A percentile compares a stretch with the other conserved stretches of the same genome.
phyloP scores from a whole-genome alignment of 768 basidiomycete genomes.

The Paxillus rubicundulus region DNA sequence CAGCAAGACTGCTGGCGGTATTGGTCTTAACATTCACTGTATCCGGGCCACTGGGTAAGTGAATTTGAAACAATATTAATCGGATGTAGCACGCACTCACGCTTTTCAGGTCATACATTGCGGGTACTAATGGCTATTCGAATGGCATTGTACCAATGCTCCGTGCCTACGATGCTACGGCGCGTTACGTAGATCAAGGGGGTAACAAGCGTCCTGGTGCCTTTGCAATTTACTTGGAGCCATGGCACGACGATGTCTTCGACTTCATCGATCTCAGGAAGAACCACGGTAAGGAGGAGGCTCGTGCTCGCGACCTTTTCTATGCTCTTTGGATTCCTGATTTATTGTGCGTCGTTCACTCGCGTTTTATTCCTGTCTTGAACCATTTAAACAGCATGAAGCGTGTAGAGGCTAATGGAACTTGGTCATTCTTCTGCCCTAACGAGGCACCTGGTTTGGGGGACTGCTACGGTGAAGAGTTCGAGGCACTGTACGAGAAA shows the following conservation, averaged over 20 bases:
- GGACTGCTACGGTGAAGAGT: constrained; percentile 88
- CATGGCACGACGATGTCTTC: constrained; percentile 97
- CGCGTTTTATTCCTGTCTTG: not conserved
- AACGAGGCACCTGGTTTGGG: constrained; percentile 89
- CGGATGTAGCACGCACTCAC: not conserved
- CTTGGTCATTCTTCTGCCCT: constrained; percentile 98
- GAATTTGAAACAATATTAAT: not conserved
- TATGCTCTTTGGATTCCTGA: constrained; percentile 98
- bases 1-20: constrained; percentile 98
- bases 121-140: constrained; percentile 98
- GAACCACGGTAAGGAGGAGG: constrained; percentile 99
- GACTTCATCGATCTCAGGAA: constrained; percentile 97
- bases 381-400: constrained; percentile 68
- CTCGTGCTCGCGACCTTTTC: constrained; percentile 94
- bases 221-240: constrained; percentile 97
- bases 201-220: constrained; percentile 99
- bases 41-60: constrained; percentile 91
- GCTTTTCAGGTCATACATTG: constrained; percentile 83
- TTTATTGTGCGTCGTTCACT: constrained; percentile 67
- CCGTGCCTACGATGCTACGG: constrained; percentile 95
- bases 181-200: constrained; percentile 97
- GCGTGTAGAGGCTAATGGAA: constrained; percentile 82
- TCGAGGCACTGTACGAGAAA: constrained; percentile 78
- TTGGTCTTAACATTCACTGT: constrained; percentile 93
- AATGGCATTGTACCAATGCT: constrained; percentile 99